Conservation (phyloP, 768 basidiomycete species). For the Lactarius hengduanensis region DNA sequence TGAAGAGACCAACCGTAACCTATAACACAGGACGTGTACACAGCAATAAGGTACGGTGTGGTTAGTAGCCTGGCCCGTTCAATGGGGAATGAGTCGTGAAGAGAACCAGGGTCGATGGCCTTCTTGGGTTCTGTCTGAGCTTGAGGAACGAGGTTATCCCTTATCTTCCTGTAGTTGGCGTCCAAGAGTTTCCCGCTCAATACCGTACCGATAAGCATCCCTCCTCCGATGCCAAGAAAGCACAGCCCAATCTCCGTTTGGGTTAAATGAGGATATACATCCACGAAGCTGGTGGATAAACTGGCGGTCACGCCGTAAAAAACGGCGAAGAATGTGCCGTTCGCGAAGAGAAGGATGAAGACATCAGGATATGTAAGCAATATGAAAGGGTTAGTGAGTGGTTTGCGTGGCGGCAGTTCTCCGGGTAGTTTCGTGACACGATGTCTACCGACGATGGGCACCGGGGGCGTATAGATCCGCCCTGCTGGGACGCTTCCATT, state of each 20-base stretch:
- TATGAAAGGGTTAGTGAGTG: slow-evolving; percentile 53
- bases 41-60: slow-evolving; percentile 42
- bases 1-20: slow-evolving; percentile 66
- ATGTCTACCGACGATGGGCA: slow-evolving; percentile 36
- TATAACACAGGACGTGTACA: slow-evolving; percentile 43
- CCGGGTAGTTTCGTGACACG: background rate
- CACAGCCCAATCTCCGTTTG: slow-evolving; percentile 73
- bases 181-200: slow-evolving; percentile 64
- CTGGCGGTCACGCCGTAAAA: slow-evolving; percentile 62
- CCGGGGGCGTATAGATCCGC: slow-evolving; percentile 34
- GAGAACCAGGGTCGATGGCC: slow-evolving; percentile 29
- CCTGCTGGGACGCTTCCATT: slow-evolving; percentile 42
- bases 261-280: slow-evolving; percentile 55
- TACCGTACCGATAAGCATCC: slow-evolving; percentile 61
- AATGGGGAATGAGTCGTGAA: slow-evolving; percentile 50
- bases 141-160: slow-evolving; percentile 30
- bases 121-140: slow-evolving; percentile 30
- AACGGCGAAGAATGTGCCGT: slow-evolving; percentile 51
- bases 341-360: slow-evolving; percentile 52
- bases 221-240: slow-evolving; percentile 73
- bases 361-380: slow-evolving; percentile 58
- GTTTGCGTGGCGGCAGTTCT: slow-evolving; percentile 34
- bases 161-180: slow-evolving; percentile 54
- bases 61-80: slow-evolving; percentile 56
- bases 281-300: slow-evolving; percentile 58